These are phyloP conservation scores for Neoboletus magnificus DNA, from an alignment of 768 basidiomycete species.

Conservation along the genomic window DNA sequence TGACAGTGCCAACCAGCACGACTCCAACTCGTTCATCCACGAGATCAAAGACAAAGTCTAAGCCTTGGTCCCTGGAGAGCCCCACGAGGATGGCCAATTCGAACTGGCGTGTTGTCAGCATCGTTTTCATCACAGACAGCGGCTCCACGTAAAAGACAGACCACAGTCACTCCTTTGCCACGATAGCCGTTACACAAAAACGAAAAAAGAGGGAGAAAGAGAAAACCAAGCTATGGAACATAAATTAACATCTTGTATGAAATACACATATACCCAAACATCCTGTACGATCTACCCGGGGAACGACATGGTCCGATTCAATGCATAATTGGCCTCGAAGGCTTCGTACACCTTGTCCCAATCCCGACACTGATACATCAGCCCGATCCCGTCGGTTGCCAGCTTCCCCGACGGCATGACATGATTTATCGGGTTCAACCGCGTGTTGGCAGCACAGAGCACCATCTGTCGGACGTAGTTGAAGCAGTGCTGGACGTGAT, in stretches of 20 bases:
- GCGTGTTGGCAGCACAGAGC: conserved; percentile 34
- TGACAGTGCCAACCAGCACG: neutral
- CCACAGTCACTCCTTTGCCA: neutral
- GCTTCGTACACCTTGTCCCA: conserved; percentile 22
- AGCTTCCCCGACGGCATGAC: conserved; percentile 6
- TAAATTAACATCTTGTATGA: neutral
- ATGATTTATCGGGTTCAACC: conserved; percentile 26
- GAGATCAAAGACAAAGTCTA: conserved; percentile 8
- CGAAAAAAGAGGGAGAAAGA: neutral
- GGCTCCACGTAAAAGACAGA: neutral
- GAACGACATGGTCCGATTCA: conserved; percentile 20
- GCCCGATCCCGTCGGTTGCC: conserved; percentile 21
- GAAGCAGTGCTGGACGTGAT: conserved; percentile 34
- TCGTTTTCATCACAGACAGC: neutral
- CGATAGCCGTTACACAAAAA: neutral
- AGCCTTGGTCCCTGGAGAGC: neutral
- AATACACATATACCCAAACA: neutral
- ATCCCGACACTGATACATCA: conserved; percentile 21
- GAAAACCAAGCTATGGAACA: no score
- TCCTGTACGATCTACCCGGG: neutral
- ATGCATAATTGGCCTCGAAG: conserved; percentile 17
- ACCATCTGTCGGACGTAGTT: conserved; percentile 41
- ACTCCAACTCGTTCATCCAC: conserved; percentile 12
- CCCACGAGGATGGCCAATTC: neutral
- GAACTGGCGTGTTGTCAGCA: neutral